Evolutionary conservation across 257 asterid genomes (phyloP).

Genomic region (Apocynum venetum): DNA sequence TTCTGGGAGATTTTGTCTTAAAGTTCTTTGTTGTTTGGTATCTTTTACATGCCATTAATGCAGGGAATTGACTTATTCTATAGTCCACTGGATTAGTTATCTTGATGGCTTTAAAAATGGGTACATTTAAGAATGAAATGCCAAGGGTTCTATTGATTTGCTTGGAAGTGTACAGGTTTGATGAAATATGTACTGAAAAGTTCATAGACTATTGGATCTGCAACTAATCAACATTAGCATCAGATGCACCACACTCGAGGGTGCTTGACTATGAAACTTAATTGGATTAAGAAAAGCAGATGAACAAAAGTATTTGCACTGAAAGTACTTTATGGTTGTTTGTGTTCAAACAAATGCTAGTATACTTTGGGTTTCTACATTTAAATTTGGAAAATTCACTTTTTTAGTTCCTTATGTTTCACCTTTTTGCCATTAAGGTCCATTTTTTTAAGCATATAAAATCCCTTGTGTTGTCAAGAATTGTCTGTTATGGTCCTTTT

Average conservation of each 20-base stretch:
- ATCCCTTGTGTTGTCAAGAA: too few species aligned
- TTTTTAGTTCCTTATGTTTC: too few species aligned
- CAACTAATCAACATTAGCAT: neutral
- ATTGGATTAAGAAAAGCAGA: neutral
- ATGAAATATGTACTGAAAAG: neutral
- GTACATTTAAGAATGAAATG: neutral
- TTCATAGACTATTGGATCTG: neutral
- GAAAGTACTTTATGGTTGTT: neutral
- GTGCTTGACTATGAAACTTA: neutral
- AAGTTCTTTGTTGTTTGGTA: neutral
- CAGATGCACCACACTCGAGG: neutral
- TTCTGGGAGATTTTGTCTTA: neutral
- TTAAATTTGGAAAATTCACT: too few species aligned
- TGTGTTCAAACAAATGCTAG: neutral
- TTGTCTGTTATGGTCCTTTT: too few species aligned
- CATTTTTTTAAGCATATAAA: too few species aligned
- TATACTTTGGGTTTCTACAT: too few species aligned
- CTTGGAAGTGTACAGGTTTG: neutral
- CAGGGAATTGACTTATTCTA: neutral
- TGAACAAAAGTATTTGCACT: neutral
- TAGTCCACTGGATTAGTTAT: neutral
- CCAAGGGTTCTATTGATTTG: neutral
- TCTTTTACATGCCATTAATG: neutral
- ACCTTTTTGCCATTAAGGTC: too few species aligned
- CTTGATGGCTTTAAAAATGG: neutral